These are phyloP conservation scores for Xylaria sp. DNA, from an alignment of 2,329 filamentous ascomycete species.

Conservation along the genomic window DNA sequence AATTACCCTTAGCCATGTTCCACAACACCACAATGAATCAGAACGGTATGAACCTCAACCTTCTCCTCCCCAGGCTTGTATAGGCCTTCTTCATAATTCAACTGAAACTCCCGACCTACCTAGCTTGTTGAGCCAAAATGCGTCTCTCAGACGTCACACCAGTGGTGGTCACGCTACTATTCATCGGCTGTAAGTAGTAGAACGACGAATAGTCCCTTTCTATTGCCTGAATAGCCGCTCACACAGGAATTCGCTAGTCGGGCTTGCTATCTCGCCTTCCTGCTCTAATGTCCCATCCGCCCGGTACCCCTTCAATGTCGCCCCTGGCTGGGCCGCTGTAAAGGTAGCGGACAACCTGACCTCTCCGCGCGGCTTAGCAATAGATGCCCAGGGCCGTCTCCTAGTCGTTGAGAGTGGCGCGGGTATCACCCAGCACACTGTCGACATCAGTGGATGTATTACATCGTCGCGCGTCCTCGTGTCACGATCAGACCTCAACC, in stretches of 20 bases:
- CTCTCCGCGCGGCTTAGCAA: slow-evolving; percentile 29
- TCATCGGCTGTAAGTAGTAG: background rate
- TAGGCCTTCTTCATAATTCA: too few relatives aligned
- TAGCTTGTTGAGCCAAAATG: background rate
- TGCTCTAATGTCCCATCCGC: slow-evolving; percentile 22
- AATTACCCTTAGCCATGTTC: too few relatives aligned
- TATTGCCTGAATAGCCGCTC: background rate
- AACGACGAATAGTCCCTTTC: background rate
- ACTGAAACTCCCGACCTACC: too few relatives aligned
- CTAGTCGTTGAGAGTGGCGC: slow-evolving; percentile 30
- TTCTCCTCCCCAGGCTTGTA: background rate
- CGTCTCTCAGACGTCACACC: background rate
- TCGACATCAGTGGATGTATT: slow-evolving; percentile 33
- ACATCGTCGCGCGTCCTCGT: slow-evolving; percentile 26
- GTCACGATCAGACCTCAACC: slow-evolving; percentile 40
- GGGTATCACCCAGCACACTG: slow-evolving; percentile 34
- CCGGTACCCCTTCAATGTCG: slow-evolving; percentile 24
- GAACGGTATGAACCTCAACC: too few relatives aligned
- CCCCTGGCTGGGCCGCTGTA: slow-evolving; percentile 27
- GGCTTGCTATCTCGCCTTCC: slow-evolving; percentile 9
- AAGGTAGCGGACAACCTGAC: slow-evolving; percentile 32
- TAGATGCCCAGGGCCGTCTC: slow-evolving; percentile 32
- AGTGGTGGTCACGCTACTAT: background rate
- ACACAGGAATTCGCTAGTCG: background rate
- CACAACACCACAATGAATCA: too few relatives aligned